phyloP scores from a whole-genome alignment of 306 rosid species.

The Astragalus membranaceus region DNA sequence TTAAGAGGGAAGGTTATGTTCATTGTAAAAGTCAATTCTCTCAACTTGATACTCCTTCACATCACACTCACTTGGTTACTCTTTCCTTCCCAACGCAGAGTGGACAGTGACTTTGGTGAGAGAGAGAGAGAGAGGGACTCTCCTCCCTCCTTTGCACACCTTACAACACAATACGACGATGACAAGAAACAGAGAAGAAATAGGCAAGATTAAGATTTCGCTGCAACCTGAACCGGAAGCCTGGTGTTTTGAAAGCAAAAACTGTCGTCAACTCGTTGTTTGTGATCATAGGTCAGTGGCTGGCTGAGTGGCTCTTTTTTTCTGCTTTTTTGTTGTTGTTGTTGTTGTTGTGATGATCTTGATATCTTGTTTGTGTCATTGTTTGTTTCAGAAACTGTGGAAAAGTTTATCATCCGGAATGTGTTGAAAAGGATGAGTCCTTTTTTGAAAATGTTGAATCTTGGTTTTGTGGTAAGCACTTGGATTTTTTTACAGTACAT shows the following conservation, averaged over 20 bases:
- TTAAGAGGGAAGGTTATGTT: no score
- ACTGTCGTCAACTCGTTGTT: conserved; percentile 32
- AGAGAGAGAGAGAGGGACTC: no score
- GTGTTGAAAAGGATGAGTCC: conserved; percentile 30
- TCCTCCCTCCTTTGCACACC: no score
- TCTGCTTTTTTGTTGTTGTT: no score
- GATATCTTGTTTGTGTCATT: background rate
- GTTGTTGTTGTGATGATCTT: no score
- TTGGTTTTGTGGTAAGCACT: conserved; percentile 60
- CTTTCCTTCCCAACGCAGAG: no score
- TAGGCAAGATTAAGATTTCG: background rate
- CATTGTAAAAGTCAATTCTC: no score
- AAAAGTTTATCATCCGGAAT: conserved; percentile 58
- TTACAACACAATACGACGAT: no score
- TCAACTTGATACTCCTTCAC: no score
- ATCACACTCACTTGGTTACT: no score
- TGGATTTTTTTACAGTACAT: background rate
- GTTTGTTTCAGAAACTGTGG: conserved; percentile 37
- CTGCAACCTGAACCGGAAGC: background rate
- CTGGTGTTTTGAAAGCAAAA: conserved; percentile 42
- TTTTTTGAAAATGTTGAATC: background rate
- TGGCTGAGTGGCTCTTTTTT: background rate
- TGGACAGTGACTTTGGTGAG: no score
- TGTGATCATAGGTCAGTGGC: conserved; percentile 28
- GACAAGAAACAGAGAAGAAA: background rate